Base-by-base conservation (phyloP, 192 early-diverging fungal genomes). In the Cetraspora pellucida region DNA sequence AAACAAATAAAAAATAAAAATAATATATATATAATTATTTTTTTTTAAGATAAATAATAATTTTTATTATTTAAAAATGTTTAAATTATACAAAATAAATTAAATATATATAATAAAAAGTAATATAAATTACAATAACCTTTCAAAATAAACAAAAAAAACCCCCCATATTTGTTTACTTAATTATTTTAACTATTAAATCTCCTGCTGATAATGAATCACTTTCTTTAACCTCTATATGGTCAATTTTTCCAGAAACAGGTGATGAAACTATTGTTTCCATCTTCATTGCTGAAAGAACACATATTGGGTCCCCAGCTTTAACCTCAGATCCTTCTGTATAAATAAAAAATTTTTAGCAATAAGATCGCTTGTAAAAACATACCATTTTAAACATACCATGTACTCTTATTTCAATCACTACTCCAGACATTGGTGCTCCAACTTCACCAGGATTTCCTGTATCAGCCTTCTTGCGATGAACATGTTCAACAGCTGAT, bases 211-310 rank as follows among this genome's bases (percentile, higher is more conserved):
- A 87, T 44, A 97, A 81, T 21, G 89, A 93, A 78, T 97, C 96
- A 74, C 87, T 89, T 68, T 92, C 87, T 49, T 85, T 83, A 27
- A 96, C 87, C 28, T 86, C 82, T 13, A 96, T 88, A 55, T 88
- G 82, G 63, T 90, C 91, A 58, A 97, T 85, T n/a, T 86, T 85
- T 74, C 93, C 93, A 55, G 91, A 86, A 28, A 90, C 87, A 8
- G 95, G 87, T 11, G 95, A 89, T 21, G 92, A 87, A 28, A 98
- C 94, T 28, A 97, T 89, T 4, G 95, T 98, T 85, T 98, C 96
- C 94, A 95, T 95, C 87, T 95, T 98, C 97, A 98, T 98, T n/a
- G 97, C 97, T 72, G 91, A 93, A 47, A 98, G 85, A 28, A 98
- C 92, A 71, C 91, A 94, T 74, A 98, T 83, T 2, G 97, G 93